phyloP scores from a whole-genome alignment of 345 rosid species.

The Sisymbrium altissimum region DNA sequence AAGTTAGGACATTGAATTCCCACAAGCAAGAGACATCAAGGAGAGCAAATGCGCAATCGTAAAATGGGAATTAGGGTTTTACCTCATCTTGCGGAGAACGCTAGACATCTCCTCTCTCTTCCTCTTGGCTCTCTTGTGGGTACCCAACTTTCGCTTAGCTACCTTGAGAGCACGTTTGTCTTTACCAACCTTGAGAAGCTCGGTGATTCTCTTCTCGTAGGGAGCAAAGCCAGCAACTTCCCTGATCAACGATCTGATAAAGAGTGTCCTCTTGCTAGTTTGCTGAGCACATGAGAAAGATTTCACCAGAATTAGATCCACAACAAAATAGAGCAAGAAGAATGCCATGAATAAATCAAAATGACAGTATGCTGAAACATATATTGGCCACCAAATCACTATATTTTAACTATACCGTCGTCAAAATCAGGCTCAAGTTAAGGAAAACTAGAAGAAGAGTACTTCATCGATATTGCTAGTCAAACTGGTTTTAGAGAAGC shows the following conservation, averaged over 20 bases:
- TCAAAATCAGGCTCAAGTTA: no score
- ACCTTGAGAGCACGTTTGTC: slow-evolving; percentile 41
- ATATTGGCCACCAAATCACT: no score
- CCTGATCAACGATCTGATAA: slow-evolving; percentile 28
- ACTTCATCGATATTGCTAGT: no score
- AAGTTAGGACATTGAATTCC: neutral
- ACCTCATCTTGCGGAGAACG: slow-evolving; percentile 39
- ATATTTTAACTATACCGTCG: no score
- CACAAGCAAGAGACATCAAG: neutral
- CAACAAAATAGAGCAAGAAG: neutral
- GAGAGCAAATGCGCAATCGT: neutral
- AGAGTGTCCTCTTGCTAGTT: slow-evolving; percentile 35
- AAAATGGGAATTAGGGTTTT: neutral
- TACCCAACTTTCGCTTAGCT: slow-evolving; percentile 39
- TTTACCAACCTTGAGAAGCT: slow-evolving; percentile 38
- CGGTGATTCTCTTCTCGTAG: slow-evolving; percentile 39
- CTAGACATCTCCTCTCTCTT: slow-evolving; percentile 44
- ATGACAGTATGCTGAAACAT: no score
- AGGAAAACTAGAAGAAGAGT: no score
- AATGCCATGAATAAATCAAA: neutral
- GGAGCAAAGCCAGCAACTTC: slow-evolving; percentile 38
- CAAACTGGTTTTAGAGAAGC: no score
- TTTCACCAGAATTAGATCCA: neutral
- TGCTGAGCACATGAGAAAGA: neutral
- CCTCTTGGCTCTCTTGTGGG: slow-evolving; percentile 42